Base-by-base conservation (phyloP, 108 stramenopile species). In the Skeletonema menzelii region DNA sequence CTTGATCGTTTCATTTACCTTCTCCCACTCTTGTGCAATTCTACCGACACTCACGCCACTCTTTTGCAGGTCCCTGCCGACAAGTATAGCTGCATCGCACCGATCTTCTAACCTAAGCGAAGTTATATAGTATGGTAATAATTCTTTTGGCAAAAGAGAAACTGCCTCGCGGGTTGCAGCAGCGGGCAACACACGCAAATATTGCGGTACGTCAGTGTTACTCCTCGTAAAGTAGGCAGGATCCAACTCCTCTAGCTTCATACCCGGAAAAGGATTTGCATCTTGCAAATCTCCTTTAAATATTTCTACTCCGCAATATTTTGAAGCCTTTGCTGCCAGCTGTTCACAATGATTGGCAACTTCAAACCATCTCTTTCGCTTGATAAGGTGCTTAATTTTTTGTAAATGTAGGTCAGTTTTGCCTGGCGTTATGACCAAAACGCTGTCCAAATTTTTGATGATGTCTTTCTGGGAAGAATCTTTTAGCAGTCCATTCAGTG, bases 321-420 rank as follows among this genome's bases (percentile, higher is more conserved):
- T 62, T 38, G 49, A 22, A 11, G 59, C 38, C 14, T 63, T 59
- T 27, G 69, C 57, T n/a, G 77, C 82, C 24, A 73, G 14, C 38
- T 49, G 27, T 63, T 82, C 82, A 49, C 76, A 78, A 27, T 69
- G 77, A 63, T 78, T 77, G 0, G 82, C 72, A n/a, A 82, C 67
- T 10, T 37, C 65, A 38, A 64, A 73, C 82, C 82, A 82, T 26
- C 77, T 31, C 17, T 35, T 59, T n/a, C 24, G 31, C 2, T 60
- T 31, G 7, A 65, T 42, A n/a, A 82, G 60, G 20, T 26, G 56
- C 46, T 72, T 55, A 1, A 82, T 40, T 53, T 56, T 74, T 27
- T 77, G 40, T 0, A 67, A 19, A 30, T 78, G 72, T 55, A 66
- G 68, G 30, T 55, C 59, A 32, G 63, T 20, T 22, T 46, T 44